A percentile compares a stretch with the other conserved stretches of the same genome.
These are phyloP conservation scores for Daedaleopsis sinensis DNA, from an alignment of 768 basidiomycete genomes.

Conservation along the genomic window DNA sequence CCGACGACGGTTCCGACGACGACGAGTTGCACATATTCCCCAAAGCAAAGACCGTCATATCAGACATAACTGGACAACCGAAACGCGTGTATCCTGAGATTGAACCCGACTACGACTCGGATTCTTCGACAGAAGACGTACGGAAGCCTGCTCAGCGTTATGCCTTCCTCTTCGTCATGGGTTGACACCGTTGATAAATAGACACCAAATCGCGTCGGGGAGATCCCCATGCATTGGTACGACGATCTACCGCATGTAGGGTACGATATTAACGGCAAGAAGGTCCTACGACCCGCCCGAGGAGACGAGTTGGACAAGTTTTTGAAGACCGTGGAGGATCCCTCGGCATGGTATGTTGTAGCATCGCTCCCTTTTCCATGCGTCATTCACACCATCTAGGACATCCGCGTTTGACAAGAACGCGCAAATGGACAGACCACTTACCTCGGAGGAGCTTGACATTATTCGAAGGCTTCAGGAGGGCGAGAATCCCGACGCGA, in stretches of 20 bases:
- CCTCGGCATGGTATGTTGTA: conserved; percentile 66
- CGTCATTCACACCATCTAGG: conserved; percentile 46
- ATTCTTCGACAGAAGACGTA: conserved; percentile 92
- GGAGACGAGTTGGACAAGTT: conserved; percentile 99
- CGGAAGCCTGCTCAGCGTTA: conserved; percentile 31
- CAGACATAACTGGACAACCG: conserved; percentile 81
- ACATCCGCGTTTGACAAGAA: conserved; percentile 92
- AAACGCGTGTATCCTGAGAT: conserved; percentile 88
- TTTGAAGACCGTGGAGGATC: conserved; percentile 89
- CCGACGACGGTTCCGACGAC: conserved; percentile 39
- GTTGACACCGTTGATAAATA: conserved; percentile 35
- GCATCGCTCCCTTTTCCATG: not conserved
- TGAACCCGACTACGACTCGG: conserved; percentile 88
- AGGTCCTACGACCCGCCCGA: conserved; percentile 89
- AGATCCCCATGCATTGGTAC: conserved; percentile 98
- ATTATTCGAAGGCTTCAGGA: conserved; percentile 90
- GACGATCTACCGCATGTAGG: conserved; percentile 99
- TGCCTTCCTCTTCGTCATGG: not conserved
- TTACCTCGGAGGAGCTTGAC: conserved; percentile 90
- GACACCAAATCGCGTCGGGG: conserved; percentile 94
- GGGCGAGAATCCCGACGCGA: conserved; percentile 88
- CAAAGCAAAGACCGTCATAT: conserved; percentile 68
- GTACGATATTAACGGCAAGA: conserved; percentile 93
- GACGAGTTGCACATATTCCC: conserved; percentile 63
- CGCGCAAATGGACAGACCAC: conserved; percentile 79